Percentiles rank a stretch among this genome's conserved stretches.
Conservation (phyloP, 2,329 filamentous ascomycete species). For the Paecilomyces fulvus region DNA sequence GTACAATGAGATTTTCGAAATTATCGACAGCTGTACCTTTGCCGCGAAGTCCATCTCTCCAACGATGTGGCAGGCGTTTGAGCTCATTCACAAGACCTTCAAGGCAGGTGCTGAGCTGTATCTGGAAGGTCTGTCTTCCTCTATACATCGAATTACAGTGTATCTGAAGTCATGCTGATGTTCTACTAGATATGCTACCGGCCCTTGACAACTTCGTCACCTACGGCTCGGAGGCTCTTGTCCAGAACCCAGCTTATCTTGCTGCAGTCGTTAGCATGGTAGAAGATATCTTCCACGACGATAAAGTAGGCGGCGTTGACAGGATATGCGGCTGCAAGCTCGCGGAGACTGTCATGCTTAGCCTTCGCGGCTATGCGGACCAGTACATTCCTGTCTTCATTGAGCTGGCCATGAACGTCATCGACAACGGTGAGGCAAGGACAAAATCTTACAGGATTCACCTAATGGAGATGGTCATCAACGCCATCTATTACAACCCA, state of each 20-base stretch:
- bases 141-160: neutral
- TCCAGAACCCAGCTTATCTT: conserved; percentile 77
- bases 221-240: conserved; percentile 72
- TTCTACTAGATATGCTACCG: conserved; percentile 73
- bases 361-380: conserved; percentile 79
- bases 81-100: conserved; percentile 92
- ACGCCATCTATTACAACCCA: conserved; percentile 96
- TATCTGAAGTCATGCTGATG: conserved; percentile 2
- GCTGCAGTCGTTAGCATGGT: conserved; percentile 91
- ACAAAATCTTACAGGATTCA: conserved; percentile 93
- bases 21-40: conserved; percentile 98
- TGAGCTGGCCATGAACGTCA: conserved; percentile 74
- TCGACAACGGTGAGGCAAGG: conserved; percentile 65
- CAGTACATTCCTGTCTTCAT: conserved; percentile 84
- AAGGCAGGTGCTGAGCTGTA: conserved; percentile 96
- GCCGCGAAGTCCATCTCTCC: conserved; percentile 90
- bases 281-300: conserved; percentile 84
- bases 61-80: conserved; percentile 98
- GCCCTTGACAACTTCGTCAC: conserved; percentile 97
- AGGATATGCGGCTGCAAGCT: conserved; percentile 96
- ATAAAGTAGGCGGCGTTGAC: conserved; percentile 87
- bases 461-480: conserved; percentile 98
- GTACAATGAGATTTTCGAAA: conserved; percentile 98
- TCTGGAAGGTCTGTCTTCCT: conserved; percentile 52
- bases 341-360: conserved; percentile 94